Percentiles rank a stretch among this genome's conserved stretches.
Conservation (phyloP, 2,329 filamentous ascomycete genomes). For the Aspergillus fumigatiaffinis region DNA sequence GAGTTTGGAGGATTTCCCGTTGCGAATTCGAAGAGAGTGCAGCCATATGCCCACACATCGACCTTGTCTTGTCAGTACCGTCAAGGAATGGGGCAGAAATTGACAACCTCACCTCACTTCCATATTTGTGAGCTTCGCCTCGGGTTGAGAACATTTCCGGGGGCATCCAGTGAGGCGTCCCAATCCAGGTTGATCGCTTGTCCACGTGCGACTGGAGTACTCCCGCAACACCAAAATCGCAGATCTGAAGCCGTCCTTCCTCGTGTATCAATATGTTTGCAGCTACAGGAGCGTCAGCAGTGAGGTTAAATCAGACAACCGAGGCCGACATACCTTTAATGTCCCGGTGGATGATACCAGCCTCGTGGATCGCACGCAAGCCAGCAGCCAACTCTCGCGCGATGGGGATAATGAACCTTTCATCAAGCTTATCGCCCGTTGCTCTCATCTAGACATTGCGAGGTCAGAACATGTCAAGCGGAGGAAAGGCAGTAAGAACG, state of each 20-base stretch:
- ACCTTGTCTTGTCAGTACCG: slow-evolving; percentile 29
- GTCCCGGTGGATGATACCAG: slow-evolving; percentile 63
- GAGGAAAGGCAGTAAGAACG: neutral
- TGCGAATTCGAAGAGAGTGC: slow-evolving; percentile 48
- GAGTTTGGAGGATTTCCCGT: slow-evolving; percentile 48
- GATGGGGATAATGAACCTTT: slow-evolving; percentile 61
- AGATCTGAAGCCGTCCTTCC: slow-evolving; percentile 59
- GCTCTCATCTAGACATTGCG: slow-evolving; percentile 42
- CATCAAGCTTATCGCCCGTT: slow-evolving; percentile 49
- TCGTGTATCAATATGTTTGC: slow-evolving; percentile 63
- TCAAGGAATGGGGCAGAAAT: neutral
- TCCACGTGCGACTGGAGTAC: slow-evolving; percentile 56
- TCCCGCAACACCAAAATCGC: slow-evolving; percentile 65
- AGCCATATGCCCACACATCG: slow-evolving; percentile 51
- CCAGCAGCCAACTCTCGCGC: slow-evolving; percentile 61
- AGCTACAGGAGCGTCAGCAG: slow-evolving; percentile 31
- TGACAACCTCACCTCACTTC: slow-evolving; percentile 41
- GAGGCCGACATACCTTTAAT: slow-evolving; percentile 50
- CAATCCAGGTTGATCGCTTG: slow-evolving; percentile 62
- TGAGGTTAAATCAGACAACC: neutral
- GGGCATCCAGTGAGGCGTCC: slow-evolving; percentile 65
- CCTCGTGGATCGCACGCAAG: slow-evolving; percentile 60
- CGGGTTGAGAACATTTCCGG: slow-evolving; percentile 52
- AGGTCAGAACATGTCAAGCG: slow-evolving; percentile 18
- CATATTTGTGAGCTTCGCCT: slow-evolving; percentile 41